These are phyloP conservation scores for Blastomyces emzantsi DNA, from an alignment of 2,329 filamentous ascomycete genomes.

Conservation along the genomic window DNA sequence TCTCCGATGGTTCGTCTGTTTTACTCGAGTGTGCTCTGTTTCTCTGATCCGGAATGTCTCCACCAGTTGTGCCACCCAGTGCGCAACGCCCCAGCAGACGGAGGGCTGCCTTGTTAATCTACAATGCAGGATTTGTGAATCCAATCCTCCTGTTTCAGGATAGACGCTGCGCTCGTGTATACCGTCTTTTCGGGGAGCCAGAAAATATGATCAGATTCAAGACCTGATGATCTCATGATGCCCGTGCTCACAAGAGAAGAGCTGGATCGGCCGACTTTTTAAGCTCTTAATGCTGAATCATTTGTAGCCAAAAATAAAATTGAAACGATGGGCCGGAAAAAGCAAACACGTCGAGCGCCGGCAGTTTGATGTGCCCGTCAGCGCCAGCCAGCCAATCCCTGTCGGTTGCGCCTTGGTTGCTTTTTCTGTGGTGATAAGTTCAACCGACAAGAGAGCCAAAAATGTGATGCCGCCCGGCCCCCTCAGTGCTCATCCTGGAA, in stretches of 20 bases:
- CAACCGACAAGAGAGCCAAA: not conserved
- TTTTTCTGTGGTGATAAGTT: slow-evolving; percentile 4
- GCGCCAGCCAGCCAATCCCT: slow-evolving; percentile 5
- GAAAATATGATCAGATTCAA: not conserved
- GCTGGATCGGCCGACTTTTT: not conserved
- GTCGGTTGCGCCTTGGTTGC: slow-evolving; percentile 2
- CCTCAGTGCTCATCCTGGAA: slow-evolving; percentile 4
- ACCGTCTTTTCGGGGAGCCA: not conserved
- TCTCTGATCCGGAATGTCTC: not conserved
- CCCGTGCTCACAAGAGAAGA: not conserved
- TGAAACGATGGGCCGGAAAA: slow-evolving; percentile 1
- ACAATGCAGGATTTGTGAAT: not conserved
- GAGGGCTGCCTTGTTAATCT: not conserved
- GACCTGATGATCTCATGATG: not conserved
- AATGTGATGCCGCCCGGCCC: slow-evolving; percentile 4
- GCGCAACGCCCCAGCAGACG: not conserved
- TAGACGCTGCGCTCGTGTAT: not conserved
- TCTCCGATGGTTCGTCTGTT: not conserved
- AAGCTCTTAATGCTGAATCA: slow-evolving; percentile 4
- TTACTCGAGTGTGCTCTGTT: not conserved
- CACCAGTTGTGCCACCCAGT: not conserved
- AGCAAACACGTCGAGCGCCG: slow-evolving; percentile 1
- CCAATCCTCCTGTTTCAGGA: not conserved
- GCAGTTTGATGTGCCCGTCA: not conserved
- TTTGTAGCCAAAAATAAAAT: slow-evolving; percentile 8